A percentile compares a stretch with the other conserved stretches of the same genome.
Evolutionary conservation across 345 rosid species (phyloP).

Genomic region (Eutrema yunnanense): DNA sequence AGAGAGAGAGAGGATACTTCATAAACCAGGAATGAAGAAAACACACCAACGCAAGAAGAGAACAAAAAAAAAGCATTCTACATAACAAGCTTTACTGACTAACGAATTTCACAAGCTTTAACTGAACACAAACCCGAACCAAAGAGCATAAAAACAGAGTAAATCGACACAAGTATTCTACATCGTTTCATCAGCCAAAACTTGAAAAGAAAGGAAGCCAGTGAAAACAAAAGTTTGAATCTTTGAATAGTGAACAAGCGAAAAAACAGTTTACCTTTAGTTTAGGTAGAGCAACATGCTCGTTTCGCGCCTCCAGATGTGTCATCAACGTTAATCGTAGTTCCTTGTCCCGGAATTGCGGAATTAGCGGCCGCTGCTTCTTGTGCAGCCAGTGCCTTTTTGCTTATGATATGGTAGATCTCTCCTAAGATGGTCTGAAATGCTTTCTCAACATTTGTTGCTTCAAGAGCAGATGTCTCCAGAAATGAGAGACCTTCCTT

Average conservation of each 20-base stretch:
- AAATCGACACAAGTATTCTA: slow-evolving; percentile 36
- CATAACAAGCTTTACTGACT: slow-evolving; percentile 20
- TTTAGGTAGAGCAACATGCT: slow-evolving; percentile 60
- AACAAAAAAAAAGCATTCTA: background rate
- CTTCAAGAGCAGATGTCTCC: slow-evolving; percentile 69
- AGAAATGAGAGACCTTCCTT: slow-evolving; percentile 66
- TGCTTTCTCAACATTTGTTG: slow-evolving; percentile 66
- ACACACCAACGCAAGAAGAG: background rate
- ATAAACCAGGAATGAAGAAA: slow-evolving; percentile 2
- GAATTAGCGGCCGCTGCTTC: slow-evolving; percentile 51
- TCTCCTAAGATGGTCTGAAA: slow-evolving; percentile 59
- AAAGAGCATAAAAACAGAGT: slow-evolving; percentile 25
- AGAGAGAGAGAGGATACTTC: background rate
- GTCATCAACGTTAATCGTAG: slow-evolving; percentile 55
- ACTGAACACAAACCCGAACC: slow-evolving; percentile 22
- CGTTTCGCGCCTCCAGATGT: slow-evolving; percentile 39
- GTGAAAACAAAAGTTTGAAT: slow-evolving; percentile 13
- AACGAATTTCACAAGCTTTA: slow-evolving; percentile 13
- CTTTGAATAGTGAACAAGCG: background rate
- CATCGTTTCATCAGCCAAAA: slow-evolving; percentile 41
- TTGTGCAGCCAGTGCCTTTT: slow-evolving; percentile 64
- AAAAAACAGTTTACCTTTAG: slow-evolving; percentile 8
- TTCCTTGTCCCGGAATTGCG: slow-evolving; percentile 51
- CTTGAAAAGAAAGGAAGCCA: slow-evolving; percentile 11
- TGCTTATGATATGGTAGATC: slow-evolving; percentile 67